Evolutionary conservation across 2,329 filamentous ascomycete genomes (phyloP), one percentile per base, ranked within the genome.

Genomic region (Diplodia sapinea): DNA sequence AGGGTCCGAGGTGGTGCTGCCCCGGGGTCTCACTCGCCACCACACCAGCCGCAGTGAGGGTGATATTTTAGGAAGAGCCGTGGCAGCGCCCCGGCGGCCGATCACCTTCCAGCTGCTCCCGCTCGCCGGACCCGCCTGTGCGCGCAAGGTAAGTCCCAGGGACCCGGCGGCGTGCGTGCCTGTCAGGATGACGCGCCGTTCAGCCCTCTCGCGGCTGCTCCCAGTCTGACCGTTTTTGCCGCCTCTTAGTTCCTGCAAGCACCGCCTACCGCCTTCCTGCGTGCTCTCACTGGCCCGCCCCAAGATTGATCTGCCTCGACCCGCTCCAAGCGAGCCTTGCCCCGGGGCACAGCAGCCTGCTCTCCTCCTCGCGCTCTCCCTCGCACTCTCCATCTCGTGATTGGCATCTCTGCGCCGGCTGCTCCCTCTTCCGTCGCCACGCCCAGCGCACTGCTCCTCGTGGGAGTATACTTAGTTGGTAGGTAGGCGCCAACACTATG

Each of bases 241-340:
- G 59, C 59, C 13, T 51, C 59, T 63, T 63, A 63, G 59, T 63
- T 31, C 29, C 17, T 36, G 13, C 59, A 63, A 63, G 59, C 59
- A 63, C 59, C 59, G 59, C 43, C 59, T 63, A 63, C 59, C 47
- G 59, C 59, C 47, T 17, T 23, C 33, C 47, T 51, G 59, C 59
- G 17, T 23, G 17, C 47, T 51, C 59, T 40, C 59, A 63, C 59
- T 63, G 59, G 59, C 59, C 29, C 43, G 59, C 47, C 43, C 29
- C 59, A 26, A 51, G 59, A 70, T 75, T 67, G 66, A 74, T 75
- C 76, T 73, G 73, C 74, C 74, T 76, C 73, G 70, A 76, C 73
- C 76, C 75, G 75, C 72, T 75, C 71, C 74, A 77, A 78, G 76
- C 77, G 76, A 78, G 72, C 73, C 71, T 71, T 72, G 68, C 36